Base-by-base conservation (phyloP, 352 stramenopile species). In the Elongisporangium anandrum region DNA sequence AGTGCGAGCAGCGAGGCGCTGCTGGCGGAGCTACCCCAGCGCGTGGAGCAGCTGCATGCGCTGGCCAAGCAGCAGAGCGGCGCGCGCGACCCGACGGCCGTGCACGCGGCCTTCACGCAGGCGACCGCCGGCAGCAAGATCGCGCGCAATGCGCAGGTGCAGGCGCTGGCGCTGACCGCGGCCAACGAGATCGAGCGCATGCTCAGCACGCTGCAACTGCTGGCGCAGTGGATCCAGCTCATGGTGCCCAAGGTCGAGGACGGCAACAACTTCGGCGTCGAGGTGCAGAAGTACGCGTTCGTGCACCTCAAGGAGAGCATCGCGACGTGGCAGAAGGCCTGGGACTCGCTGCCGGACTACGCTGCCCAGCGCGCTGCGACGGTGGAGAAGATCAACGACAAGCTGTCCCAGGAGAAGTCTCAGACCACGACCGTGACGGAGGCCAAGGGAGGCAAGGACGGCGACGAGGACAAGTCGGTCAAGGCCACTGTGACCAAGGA, bases 251-350 rank as follows among this genome's bases (percentile, higher is more conserved):
- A 83, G 64, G 76, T 92, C 52, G 79, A 78, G 34, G 85, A 94
- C 63, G 85, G 85, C 66, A 94, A 94, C 73, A 94, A 94, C 68
- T 94, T 94, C 72, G 85, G 85, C 58, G 85, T 94, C 49, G 85
- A 94, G 61, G 85, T 94, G 68, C 85, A 94, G 64, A 88, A 90
- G 66, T 77, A 81, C 56, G 79, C 83, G 29, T 80, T 68, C 66
- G 66, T 84, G 65, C 74, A 88, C 56, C 53, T 94, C 7, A 92
- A 88, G 57, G 77, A 89, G 57, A 74, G 71, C 38, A 52, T 70
- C 26, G 79, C 84, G 15, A 77, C 73, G 61, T 87, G 82, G 64
- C 83, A 92, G 66, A 92, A 94, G 70, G 70, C 73, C 29, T 92
- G 79, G 79, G 85, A 94, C 61, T 54, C 69, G 51, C 69, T 94